A percentile compares a stretch with the other conserved stretches of the same genome.
phyloP scores from a whole-genome alignment of 306 rosid species.

The Vigna mungo region DNA sequence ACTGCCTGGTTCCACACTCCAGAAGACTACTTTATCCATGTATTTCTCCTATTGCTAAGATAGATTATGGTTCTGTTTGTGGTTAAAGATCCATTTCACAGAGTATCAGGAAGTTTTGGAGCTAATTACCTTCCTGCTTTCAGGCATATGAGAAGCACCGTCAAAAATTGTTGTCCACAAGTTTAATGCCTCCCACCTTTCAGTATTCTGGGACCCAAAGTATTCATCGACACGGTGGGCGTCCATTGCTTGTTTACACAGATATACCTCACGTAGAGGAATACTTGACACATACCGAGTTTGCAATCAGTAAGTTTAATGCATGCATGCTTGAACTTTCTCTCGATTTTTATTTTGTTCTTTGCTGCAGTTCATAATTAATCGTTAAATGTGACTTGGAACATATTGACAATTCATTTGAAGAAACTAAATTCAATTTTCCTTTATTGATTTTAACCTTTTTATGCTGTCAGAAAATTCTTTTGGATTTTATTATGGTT shows the following conservation, averaged over 20 bases:
- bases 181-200: conserved; percentile 34
- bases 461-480: conserved; percentile 1
- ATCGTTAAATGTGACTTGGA: conserved; percentile 1
- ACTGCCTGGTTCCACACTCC: conserved; percentile 95
- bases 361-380: conserved; percentile 10
- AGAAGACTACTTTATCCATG: conserved; percentile 76
- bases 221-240: conserved; percentile 46
- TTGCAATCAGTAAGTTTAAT: conserved; percentile 72
- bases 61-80: conserved; percentile 36
- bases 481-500: conserved; percentile 26
- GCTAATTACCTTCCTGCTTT: conserved; percentile 45
- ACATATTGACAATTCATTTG: neutral
- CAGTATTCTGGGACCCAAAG: conserved; percentile 49
- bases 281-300: conserved; percentile 72
- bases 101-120: conserved; percentile 25
- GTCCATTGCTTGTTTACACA: conserved; percentile 71
- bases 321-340: conserved; percentile 36
- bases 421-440: conserved; percentile 15
- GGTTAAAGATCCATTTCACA: conserved; percentile 5
- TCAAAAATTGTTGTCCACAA: conserved; percentile 54
- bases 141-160: conserved; percentile 77
- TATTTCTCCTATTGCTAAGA: conserved; percentile 50
- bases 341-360: neutral
- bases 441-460: conserved; percentile 14
- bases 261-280: conserved; percentile 93